Conservation (phyloP, 2,329 filamentous ascomycete genomes). For the Ambrosiella cleistominuta region DNA sequence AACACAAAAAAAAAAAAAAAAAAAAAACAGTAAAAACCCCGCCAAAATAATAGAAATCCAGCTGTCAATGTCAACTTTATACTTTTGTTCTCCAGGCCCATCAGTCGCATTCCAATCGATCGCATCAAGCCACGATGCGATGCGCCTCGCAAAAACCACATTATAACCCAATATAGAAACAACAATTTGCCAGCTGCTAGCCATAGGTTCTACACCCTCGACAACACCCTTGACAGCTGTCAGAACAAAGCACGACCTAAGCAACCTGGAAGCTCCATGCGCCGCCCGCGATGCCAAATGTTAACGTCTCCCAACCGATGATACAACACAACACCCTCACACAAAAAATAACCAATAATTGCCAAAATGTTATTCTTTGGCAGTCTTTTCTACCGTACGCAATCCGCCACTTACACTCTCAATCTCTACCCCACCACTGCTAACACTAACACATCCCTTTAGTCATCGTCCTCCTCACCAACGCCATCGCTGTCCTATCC, state of each 20-base stretch:
- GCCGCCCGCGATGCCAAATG: background rate
- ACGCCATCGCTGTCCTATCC: conserved; percentile 82
- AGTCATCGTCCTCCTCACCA: conserved; percentile 73
- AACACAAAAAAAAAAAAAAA: too few species aligned
- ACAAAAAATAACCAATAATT: background rate
- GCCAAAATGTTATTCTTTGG: conserved; percentile 48
- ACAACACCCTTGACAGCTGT: too few species aligned
- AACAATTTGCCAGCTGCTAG: too few species aligned
- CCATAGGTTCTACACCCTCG: too few species aligned
- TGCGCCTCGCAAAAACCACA: too few species aligned
- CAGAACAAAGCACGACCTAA: background rate
- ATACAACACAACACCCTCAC: background rate
- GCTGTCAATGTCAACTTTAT: too few species aligned
- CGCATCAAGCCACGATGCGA: too few species aligned
- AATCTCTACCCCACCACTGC: background rate
- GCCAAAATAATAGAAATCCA: too few species aligned
- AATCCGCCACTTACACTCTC: background rate
- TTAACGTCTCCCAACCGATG: background rate
- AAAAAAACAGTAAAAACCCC: too few species aligned
- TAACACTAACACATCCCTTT: background rate
- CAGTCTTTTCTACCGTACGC: conserved; percentile 48
- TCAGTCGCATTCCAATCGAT: too few species aligned
- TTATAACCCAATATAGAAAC: too few species aligned
- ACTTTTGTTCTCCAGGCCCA: too few species aligned
- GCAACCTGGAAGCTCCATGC: background rate